Percentiles rank a stretch among this genome's conserved stretches.
These are phyloP conservation scores for Myxozyma sirexii DNA, from an alignment of 805 yeast genomes.

Conservation along the genomic window DNA sequence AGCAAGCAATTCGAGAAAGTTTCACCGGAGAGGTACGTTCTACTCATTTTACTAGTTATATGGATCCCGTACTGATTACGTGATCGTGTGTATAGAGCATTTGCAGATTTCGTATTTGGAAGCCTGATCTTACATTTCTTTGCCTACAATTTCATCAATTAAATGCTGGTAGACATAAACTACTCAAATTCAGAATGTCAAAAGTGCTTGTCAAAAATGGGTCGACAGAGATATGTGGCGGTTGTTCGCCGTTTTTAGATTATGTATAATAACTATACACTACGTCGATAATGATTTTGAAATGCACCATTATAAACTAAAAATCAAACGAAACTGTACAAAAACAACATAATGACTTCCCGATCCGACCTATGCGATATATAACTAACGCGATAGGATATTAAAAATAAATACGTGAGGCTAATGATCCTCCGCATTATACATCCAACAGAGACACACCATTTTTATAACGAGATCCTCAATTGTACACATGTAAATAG, in stretches of 20 bases:
- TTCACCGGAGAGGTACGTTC: conserved; percentile 50
- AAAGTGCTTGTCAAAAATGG: no score
- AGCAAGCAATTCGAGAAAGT: conserved; percentile 47
- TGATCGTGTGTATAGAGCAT: conserved; percentile 48
- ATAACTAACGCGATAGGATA: not conserved
- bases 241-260: no score
- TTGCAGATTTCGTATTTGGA: conserved; percentile 87
- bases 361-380: not conserved
- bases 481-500: no score
- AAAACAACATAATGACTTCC: not conserved
- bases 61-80: not conserved
- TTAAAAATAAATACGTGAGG: not conserved
- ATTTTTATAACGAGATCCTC: not conserved
- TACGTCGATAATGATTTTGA: no score
- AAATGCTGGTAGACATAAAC: conserved; percentile 29
- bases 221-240: no score
- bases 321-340: not conserved
- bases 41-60: no score
- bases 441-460: not conserved
- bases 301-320: conserved; percentile 1
- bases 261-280: no score
- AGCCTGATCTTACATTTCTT: conserved; percentile 87
- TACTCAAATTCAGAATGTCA: no score
- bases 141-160: conserved; percentile 88
- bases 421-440: not conserved